A percentile compares a stretch with the other conserved stretches of the same genome.
Evolutionary conservation across 495 filamentous ascomycete species (phyloP).

Genomic region (Trichoderma parareesei): DNA sequence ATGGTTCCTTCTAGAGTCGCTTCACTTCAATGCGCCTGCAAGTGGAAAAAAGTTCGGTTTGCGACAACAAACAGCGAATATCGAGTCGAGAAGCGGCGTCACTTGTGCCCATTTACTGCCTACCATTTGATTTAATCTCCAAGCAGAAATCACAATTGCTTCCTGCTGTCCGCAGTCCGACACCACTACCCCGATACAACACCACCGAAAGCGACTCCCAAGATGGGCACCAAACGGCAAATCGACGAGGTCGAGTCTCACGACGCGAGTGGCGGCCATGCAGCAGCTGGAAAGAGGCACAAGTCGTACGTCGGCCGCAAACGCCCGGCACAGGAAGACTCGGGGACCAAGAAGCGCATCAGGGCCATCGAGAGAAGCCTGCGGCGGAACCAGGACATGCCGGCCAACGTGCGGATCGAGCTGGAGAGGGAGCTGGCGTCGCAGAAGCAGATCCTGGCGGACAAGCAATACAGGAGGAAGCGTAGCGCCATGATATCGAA

Average conservation of each 20-base stretch:
- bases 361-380: constrained; percentile 57
- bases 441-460: constrained; percentile 62
- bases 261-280: neutral
- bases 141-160: too few relatives aligned
- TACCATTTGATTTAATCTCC: neutral
- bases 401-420: constrained; percentile 64
- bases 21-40: neutral
- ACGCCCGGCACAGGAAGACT: constrained; percentile 28
- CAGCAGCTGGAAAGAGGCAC: neutral
- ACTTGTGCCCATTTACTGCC: neutral
- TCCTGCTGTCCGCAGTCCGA: too few relatives aligned
- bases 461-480: constrained; percentile 45
- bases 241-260: constrained; percentile 7
- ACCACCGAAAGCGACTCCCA: neutral
- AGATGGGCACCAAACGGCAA: constrained; percentile 15
- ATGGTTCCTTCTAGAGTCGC: neutral
- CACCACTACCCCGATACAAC: too few relatives aligned
- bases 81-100: constrained; percentile 1
- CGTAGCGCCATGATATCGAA: constrained; percentile 69
- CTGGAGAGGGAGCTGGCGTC: constrained; percentile 74
- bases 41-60: neutral
- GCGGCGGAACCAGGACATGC: constrained; percentile 49
- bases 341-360: constrained; percentile 49
- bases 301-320: constrained; percentile 14
- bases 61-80: neutral